Evolutionary conservation across 2,329 filamentous ascomycete genomes (phyloP), one percentile per base, ranked within the genome.

Genomic region (Microthyrium microscopicum): DNA sequence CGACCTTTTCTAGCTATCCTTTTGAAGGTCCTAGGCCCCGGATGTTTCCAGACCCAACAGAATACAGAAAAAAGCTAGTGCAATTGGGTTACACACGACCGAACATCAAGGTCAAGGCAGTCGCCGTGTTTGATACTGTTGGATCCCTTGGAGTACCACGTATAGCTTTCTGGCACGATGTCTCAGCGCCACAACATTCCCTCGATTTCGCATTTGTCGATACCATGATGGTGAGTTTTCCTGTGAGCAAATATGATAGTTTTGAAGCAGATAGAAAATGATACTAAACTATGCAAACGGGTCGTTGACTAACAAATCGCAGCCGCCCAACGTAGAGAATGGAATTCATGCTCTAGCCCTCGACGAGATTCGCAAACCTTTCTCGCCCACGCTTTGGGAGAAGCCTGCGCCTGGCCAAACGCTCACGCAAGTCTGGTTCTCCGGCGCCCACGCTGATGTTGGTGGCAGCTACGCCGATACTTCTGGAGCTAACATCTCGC

Each of bases 261-360:
- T n/a, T n/a, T n/a, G n/a, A 49, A 56, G 44, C 52, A 49, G 22
- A 20, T 27, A 21, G 62, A 62, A 37, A 55, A 54, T 35, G 55
- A 61, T 44, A 63, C 60, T 3, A 51, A 54, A 33, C 48, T 64
- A 34, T 55, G 53, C 5, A 42, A 45, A 26, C 51, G 51, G 7
- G 61, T n/a, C n/a, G n/a, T n/a, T n/a, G n/a, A n/a, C n/a, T n/a
- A n/a, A n/a, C n/a, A n/a, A n/a, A n/a, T n/a, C n/a, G n/a, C n/a
- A n/a, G n/a, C 33, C 33, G 9, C 7, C 9, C 9, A 31, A 7
- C 15, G 33, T 73, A 22, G 61, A 70, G 42, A 58, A 70, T 44
- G 68, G 66, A 0, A 73, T 73, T 42, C 69, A 73, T 15, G 68
- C 68, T 0, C 54, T 73, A 8, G 68, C 68, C 1, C 49, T 73